A percentile compares a stretch with the other conserved stretches of the same genome.
phyloP scores from a whole-genome alignment of 768 basidiomycete genomes.

The Tulasnella sp. region DNA sequence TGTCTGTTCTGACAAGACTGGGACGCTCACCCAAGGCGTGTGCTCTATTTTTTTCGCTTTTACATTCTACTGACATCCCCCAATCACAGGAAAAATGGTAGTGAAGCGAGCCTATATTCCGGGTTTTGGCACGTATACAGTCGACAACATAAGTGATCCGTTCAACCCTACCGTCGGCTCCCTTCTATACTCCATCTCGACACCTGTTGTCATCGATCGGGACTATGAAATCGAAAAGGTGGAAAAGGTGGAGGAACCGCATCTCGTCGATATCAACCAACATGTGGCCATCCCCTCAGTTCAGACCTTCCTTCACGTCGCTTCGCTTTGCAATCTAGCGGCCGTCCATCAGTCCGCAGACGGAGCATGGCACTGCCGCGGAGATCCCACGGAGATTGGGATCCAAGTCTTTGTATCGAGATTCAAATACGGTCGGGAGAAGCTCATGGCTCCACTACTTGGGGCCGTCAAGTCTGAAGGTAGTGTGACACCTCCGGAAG shows the following conservation, averaged over 20 bases:
- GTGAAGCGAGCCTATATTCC: conserved; percentile 34
- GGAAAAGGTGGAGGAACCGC: conserved; percentile 22
- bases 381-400: conserved; percentile 36
- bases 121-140: conserved; percentile 22
- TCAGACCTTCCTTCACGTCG: conserved; percentile 28
- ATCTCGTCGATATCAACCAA: conserved; percentile 8
- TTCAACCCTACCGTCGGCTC: conserved; percentile 22
- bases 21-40: conserved; percentile 40
- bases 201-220: background rate
- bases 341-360: conserved; percentile 26
- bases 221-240: background rate
- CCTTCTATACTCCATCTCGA: conserved; percentile 9
- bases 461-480: background rate
- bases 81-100: conserved; percentile 32
- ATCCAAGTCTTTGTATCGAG: conserved; percentile 28
- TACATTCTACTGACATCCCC: background rate
- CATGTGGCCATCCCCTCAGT: conserved; percentile 17
- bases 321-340: conserved; percentile 34
- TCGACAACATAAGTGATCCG: conserved; percentile 22
- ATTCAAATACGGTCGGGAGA: background rate
- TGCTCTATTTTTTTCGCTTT: conserved; percentile 24
- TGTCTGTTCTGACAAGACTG: conserved; percentile 46
- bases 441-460: conserved; percentile 7
- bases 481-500: background rate
- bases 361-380: conserved; percentile 31